Evolutionary conservation across 1,284 basidiomycete species (phyloP), one percentile per base, ranked within the genome.

Genomic region (Salmacisia buchloeana): DNA sequence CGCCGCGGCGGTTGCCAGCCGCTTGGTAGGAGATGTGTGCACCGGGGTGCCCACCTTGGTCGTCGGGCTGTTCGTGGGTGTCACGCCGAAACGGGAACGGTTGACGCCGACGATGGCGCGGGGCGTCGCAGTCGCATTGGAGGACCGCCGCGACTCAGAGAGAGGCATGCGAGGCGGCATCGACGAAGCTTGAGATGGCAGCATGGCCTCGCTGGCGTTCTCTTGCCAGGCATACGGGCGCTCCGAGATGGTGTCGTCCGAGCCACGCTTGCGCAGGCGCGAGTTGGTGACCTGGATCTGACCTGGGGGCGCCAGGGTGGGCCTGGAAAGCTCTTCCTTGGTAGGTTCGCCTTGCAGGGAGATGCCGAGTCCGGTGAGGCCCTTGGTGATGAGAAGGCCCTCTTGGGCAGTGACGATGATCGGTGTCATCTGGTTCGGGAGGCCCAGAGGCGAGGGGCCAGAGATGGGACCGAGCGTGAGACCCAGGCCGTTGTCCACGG

Each of bases 91-190:
- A 12, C 49, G 25, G 31, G 25, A 18, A 13, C 49, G 49, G 49
- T 54, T 54, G 6, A 54, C 49, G 25, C 29, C 29, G 27, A 54
- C 49, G 49, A 54, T 31, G 21, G 49, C 31, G 49, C 31, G 49
- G 21, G 49, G 49, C 9, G 49, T 54, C 15, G 49, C 49, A 29
- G 49, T 54, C 6, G 49, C 49, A 31, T 54, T 54, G 49, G 49
- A 54, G 10, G 49, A 54, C 21, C 49, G 49, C 15, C 49, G 49
- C 3, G 49, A 54, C 3, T 54, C 49, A 7, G 49, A 54, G 27
- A 54, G 49, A n/a, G 49, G 49, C 6, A 9, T 43, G 41, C 41
- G 23, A n/a, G 3, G 18, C 41, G 10, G 41, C 41, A 43, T 43
- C 41, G 18, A n/a, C n/a, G n/a, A n/a, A n/a, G n/a, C n/a, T n/a